A percentile compares a stretch with the other conserved stretches of the same genome.
Conservation (phyloP, 2,329 filamentous ascomycete species). For the Thelonectria discophora region DNA sequence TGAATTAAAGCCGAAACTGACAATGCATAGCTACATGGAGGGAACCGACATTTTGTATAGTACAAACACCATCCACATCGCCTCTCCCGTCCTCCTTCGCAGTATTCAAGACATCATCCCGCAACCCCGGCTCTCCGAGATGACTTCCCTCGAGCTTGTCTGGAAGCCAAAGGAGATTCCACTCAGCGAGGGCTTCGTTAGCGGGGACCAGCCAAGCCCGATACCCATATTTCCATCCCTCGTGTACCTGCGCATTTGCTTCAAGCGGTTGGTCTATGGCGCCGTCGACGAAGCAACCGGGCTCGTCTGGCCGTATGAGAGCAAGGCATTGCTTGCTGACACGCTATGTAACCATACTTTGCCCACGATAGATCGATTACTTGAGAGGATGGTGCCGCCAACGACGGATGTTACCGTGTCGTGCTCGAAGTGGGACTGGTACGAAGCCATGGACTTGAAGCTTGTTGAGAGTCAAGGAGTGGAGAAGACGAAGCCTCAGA, state of each 20-base stretch:
- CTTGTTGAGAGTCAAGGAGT: conserved; percentile 27
- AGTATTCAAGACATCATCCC: conserved; percentile 29
- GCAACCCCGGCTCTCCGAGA: conserved; percentile 19
- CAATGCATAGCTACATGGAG: conserved; percentile 38
- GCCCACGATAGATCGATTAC: conserved; percentile 25
- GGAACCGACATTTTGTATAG: conserved; percentile 41
- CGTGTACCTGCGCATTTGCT: conserved; percentile 24
- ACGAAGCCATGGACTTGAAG: conserved; percentile 24
- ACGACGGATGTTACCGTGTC: conserved; percentile 29
- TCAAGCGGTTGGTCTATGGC: conserved; percentile 20
- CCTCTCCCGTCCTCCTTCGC: conserved; percentile 26
- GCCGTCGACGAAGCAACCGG: conserved; percentile 24
- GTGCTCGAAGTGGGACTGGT: conserved; percentile 32
- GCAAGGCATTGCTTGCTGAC: conserved; percentile 17
- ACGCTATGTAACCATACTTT: conserved; percentile 19
- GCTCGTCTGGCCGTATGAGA: conserved; percentile 28
- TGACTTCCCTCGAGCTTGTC: conserved; percentile 30
- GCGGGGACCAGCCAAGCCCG: not conserved
- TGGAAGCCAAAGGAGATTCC: conserved; percentile 26
- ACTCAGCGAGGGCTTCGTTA: conserved; percentile 18
- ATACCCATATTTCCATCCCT: conserved; percentile 26
- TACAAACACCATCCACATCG: conserved; percentile 42
- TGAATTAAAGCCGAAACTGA: not conserved
- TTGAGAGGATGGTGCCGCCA: conserved; percentile 24
- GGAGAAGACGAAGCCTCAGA: conserved; percentile 23